Evolutionary conservation across 495 filamentous ascomycete species (phyloP).

Genomic region (Pyronema omphalodes): DNA sequence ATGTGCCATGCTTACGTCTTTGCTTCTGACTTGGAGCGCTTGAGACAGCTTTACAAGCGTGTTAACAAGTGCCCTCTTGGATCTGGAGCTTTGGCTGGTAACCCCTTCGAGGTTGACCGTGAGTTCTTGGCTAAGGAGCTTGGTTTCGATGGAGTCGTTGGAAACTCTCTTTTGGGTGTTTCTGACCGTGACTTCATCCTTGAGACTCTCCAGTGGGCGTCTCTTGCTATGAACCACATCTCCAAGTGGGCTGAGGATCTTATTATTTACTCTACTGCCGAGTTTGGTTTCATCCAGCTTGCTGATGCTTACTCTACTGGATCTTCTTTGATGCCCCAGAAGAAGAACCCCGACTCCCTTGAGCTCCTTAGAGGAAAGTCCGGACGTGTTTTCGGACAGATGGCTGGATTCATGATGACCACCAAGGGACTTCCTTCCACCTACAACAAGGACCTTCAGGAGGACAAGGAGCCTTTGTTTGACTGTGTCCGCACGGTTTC

Average conservation of each 20-base stretch:
- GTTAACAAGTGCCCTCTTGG: slow-evolving; percentile 70
- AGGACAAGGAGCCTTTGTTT: slow-evolving; percentile 72
- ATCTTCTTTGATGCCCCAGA: slow-evolving; percentile 80
- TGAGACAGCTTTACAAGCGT: slow-evolving; percentile 53
- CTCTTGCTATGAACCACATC: slow-evolving; percentile 70
- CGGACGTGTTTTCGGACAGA: slow-evolving; percentile 69
- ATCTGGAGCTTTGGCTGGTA: slow-evolving; percentile 76
- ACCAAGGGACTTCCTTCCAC: slow-evolving; percentile 77
- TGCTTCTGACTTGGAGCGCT: slow-evolving; percentile 55
- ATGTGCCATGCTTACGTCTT: slow-evolving; percentile 64
- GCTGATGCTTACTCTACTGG: slow-evolving; percentile 80
- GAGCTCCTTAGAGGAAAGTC: slow-evolving; percentile 80
- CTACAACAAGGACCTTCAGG: slow-evolving; percentile 93
- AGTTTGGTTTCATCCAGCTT: slow-evolving; percentile 66
- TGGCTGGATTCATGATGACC: slow-evolving; percentile 74
- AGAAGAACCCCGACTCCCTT: slow-evolving; percentile 59
- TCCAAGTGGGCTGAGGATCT: slow-evolving; percentile 77
- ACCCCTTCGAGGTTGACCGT: slow-evolving; percentile 81
- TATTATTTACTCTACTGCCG: slow-evolving; percentile 67
- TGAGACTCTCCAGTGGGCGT: slow-evolving; percentile 80
- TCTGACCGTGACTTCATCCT: slow-evolving; percentile 78
- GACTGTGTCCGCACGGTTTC: slow-evolving; percentile 73
- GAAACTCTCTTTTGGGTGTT: slow-evolving; percentile 71
- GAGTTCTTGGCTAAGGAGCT: slow-evolving; percentile 74
- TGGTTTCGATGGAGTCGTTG: slow-evolving; percentile 62